Conservation (phyloP, 1,284 basidiomycete genomes). For the Crepidotus sp. region DNA sequence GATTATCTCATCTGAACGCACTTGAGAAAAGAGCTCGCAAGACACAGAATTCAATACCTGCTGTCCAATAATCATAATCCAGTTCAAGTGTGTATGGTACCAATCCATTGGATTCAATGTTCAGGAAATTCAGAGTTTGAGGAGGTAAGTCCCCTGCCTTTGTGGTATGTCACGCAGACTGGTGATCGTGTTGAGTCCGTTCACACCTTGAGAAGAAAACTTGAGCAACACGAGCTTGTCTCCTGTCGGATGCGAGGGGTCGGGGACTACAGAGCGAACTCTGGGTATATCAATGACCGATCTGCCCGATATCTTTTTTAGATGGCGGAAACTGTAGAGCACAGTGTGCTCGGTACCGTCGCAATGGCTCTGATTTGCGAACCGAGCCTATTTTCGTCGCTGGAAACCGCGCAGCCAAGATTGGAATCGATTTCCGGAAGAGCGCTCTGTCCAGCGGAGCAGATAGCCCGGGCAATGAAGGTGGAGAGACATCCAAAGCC, state of each 20-base stretch:
- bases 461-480: slow-evolving; percentile 26
- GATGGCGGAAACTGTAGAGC: slow-evolving; percentile 5
- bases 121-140: slow-evolving; percentile 47
- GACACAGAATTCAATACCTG: slow-evolving; percentile 39
- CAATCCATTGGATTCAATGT: slow-evolving; percentile 45
- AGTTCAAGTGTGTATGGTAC: slow-evolving; percentile 54
- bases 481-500: slow-evolving; percentile 45
- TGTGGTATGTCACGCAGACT: slow-evolving; percentile 22
- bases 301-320: slow-evolving; percentile 19
- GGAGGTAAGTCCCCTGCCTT: slow-evolving; percentile 61
- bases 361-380: slow-evolving; percentile 46
- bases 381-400: slow-evolving; percentile 48
- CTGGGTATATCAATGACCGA: slow-evolving; percentile 55
- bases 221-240: slow-evolving; percentile 53
- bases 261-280: slow-evolving; percentile 48
- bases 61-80: slow-evolving; percentile 79
- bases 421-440: slow-evolving; percentile 55
- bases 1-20: slow-evolving; percentile 69
- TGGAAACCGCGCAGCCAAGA: slow-evolving; percentile 61
- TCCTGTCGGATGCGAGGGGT: slow-evolving; percentile 38
- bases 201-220: slow-evolving; percentile 50
- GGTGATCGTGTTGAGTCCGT: slow-evolving; percentile 3
- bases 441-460: slow-evolving; percentile 47
- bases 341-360: slow-evolving; percentile 34
- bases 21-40: not conserved